Conservation (phyloP, 148 eudicot species). For the Polygonum aviculare region DNA sequence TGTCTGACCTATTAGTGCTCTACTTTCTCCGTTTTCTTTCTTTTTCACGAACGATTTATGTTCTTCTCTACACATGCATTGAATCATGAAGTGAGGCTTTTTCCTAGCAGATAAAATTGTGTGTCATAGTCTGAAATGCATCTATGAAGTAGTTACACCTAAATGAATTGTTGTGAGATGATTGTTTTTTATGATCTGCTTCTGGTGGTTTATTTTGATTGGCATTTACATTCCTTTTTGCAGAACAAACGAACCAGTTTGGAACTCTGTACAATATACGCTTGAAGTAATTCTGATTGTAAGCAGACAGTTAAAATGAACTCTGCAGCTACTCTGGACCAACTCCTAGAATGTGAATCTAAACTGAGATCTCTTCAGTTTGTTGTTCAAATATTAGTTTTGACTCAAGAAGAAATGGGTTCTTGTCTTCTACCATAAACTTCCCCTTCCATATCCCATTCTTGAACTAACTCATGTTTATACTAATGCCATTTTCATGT, state of each 20-base stretch:
- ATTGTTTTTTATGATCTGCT: not conserved
- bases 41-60: not conserved
- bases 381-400: conserved; percentile 58
- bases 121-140: no score
- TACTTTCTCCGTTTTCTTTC: not conserved
- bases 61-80: not conserved
- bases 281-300: conserved; percentile 10
- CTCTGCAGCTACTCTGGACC: conserved; percentile 50
- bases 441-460: not conserved
- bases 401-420: conserved; percentile 90
- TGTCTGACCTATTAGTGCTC: conserved; percentile 61
- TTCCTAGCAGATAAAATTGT: no score
- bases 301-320: conserved; percentile 62
- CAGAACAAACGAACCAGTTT: conserved; percentile 10
- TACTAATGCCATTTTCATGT: conserved; percentile 32
- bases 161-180: not conserved
- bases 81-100: not conserved
- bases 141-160: no score
- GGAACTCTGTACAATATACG: not conserved
- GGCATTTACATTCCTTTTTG: not conserved
- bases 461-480: conserved; percentile 11
- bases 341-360: conserved; percentile 44
- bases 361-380: conserved; percentile 59
- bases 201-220: not conserved
- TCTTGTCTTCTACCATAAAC: conserved; percentile 10